Evolutionary conservation across 805 yeast genomes (phyloP).

Genomic region (Allodekkera sacchari): DNA sequence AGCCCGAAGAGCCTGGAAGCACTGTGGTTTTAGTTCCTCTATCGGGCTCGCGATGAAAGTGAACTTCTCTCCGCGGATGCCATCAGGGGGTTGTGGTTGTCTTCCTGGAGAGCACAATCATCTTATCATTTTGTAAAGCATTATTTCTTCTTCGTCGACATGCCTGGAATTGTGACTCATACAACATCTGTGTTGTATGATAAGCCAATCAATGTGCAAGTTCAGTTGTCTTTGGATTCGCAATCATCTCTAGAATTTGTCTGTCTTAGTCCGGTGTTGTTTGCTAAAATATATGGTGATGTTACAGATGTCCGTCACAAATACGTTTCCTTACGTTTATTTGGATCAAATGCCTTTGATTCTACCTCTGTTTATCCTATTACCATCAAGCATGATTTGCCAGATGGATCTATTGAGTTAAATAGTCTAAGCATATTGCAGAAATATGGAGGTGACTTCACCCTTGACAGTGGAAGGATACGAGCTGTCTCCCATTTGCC

Average conservation of each 20-base stretch:
- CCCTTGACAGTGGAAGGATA: constrained; percentile 32
- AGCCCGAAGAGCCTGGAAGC: too few species aligned
- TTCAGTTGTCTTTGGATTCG: constrained; percentile 14
- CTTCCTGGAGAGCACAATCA: constrained; percentile 1
- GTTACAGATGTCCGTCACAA: constrained; percentile 3
- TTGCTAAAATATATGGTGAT: constrained; percentile 8
- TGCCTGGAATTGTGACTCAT: constrained; percentile 12
- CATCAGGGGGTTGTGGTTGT: too few species aligned
- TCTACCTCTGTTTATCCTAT: constrained; percentile 30
- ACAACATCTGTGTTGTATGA: neutral
- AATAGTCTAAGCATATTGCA: constrained; percentile 30
- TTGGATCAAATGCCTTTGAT: constrained; percentile 17
- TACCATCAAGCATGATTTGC: constrained; percentile 17
- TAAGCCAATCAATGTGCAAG: constrained; percentile 8
- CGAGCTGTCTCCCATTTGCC: constrained; percentile 23
- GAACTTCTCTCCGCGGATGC: too few species aligned
- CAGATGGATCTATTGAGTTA: constrained; percentile 27
- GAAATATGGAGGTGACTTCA: constrained; percentile 30
- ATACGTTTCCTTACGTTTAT: constrained; percentile 13
- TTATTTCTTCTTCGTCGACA: constrained; percentile 1
- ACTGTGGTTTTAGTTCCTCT: too few species aligned
- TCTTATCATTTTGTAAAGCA: neutral
- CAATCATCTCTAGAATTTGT: constrained; percentile 14
- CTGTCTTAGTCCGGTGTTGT: constrained; percentile 10
- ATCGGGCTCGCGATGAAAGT: too few species aligned